These are phyloP conservation scores for Pseudoturritis turrita DNA, from an alignment of 345 rosid genomes.

Conservation along the genomic window DNA sequence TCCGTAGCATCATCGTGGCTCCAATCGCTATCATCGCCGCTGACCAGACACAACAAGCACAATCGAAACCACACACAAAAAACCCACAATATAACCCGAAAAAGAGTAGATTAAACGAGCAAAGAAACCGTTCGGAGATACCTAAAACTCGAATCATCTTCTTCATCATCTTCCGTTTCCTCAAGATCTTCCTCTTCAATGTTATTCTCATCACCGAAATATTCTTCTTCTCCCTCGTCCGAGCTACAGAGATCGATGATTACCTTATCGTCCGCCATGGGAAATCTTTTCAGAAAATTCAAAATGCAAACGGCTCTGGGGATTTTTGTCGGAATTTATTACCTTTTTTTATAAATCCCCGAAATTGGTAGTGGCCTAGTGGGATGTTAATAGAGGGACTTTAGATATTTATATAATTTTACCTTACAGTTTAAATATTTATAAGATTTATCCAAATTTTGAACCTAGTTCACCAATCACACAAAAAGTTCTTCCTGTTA, in stretches of 20 bases:
- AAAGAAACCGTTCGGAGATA: not conserved
- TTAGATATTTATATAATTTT: not conserved
- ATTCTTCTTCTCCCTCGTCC: conserved; percentile 24
- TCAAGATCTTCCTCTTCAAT: not conserved
- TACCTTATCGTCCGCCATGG: conserved; percentile 1
- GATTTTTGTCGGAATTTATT: not conserved
- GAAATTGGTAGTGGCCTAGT: not conserved
- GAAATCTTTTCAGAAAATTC: not conserved
- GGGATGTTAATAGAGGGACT: not conserved
- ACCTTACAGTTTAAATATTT: not conserved
- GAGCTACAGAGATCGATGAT: conserved; percentile 30
- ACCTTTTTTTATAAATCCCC: not conserved
- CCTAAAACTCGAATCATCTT: conserved; percentile 7
- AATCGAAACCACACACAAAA: not conserved
- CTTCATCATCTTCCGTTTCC: conserved; percentile 12
- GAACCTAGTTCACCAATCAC: not conserved
- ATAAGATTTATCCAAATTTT: not conserved
- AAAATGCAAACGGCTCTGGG: conserved; percentile 14
- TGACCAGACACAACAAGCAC: not conserved
- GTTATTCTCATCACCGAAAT: conserved; percentile 10
- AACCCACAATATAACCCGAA: not conserved
- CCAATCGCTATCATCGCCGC: conserved; percentile 27
- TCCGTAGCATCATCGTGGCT: not conserved
- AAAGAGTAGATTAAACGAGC: not conserved
- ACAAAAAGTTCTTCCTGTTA: not conserved